Percentiles rank a stretch among this genome's conserved stretches.
Evolutionary conservation across 208 protist species (phyloP).

Genomic region (Wallacemonas rigidus): DNA sequence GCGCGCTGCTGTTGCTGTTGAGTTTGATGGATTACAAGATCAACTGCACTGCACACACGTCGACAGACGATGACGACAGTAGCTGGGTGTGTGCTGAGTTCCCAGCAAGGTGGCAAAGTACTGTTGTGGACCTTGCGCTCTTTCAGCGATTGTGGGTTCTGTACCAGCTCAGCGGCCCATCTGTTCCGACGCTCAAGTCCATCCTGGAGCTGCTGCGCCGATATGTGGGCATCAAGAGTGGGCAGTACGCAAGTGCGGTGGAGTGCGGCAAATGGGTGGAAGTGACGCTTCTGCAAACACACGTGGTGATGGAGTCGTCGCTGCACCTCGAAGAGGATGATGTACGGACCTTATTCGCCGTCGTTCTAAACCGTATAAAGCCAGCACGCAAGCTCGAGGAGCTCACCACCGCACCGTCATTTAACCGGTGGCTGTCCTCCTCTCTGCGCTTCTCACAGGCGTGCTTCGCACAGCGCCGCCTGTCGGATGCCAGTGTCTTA

Average conservation of each 20-base stretch:
- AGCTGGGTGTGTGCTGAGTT: conserved; percentile 22
- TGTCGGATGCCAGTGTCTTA: conserved; percentile 25
- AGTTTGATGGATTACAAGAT: conserved; percentile 36
- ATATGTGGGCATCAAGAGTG: conserved; percentile 31
- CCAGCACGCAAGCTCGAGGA: conserved; percentile 57
- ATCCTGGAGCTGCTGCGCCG: conserved; percentile 28
- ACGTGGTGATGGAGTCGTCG: conserved; percentile 48
- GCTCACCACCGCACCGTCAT: conserved; percentile 40
- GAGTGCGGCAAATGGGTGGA: conserved; percentile 37
- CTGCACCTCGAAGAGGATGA: conserved; percentile 47
- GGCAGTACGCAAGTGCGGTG: conserved; percentile 25
- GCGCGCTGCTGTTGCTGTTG: conserved; percentile 23
- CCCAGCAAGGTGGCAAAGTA: conserved; percentile 26
- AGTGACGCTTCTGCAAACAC: conserved; percentile 48
- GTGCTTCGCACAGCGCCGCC: conserved; percentile 30
- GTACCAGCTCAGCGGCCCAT: conserved; percentile 15
- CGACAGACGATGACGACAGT: conserved; percentile 18
- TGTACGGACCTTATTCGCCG: conserved; percentile 32
- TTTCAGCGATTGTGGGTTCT: conserved; percentile 32
- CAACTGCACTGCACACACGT: conserved; percentile 18
- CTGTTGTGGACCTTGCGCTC: conserved; percentile 29
- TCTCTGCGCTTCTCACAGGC: conserved; percentile 30
- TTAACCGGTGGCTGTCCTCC: conserved; percentile 30
- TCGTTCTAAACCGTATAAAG: conserved; percentile 62
- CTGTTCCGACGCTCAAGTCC: neutral